Evolutionary conservation across 2,329 filamentous ascomycete genomes (phyloP).

Genomic region (Monilinia vaccinii-corymbosi): DNA sequence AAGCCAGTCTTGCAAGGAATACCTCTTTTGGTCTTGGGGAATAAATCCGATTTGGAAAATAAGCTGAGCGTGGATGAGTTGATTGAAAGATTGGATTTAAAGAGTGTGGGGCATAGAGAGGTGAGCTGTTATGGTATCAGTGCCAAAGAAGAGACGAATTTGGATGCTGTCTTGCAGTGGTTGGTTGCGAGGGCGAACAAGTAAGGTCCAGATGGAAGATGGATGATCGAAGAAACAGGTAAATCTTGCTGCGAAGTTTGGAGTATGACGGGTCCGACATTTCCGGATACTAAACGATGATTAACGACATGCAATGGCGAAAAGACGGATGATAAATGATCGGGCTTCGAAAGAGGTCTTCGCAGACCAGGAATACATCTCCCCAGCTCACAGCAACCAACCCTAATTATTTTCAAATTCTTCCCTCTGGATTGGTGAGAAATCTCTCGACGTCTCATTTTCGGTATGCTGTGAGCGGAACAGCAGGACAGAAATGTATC

Average conservation of each 20-base stretch:
- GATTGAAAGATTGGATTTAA: slow-evolving; percentile 86
- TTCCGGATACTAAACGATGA: slow-evolving; percentile 24
- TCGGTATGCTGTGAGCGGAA: slow-evolving; percentile 3
- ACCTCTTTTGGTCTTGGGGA: slow-evolving; percentile 85
- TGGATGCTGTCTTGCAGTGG: slow-evolving; percentile 95
- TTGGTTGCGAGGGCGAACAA: slow-evolving; percentile 81
- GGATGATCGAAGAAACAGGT: background rate
- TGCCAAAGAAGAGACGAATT: slow-evolving; percentile 96
- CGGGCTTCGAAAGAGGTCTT: slow-evolving; percentile 29
- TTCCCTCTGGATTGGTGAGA: background rate
- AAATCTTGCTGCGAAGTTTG: background rate
- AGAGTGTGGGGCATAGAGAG: slow-evolving; percentile 80
- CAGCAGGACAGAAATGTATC: background rate
- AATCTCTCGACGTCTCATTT: background rate
- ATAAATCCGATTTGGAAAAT: slow-evolving; percentile 91
- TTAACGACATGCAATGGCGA: slow-evolving; percentile 39
- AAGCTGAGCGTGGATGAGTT: slow-evolving; percentile 90
- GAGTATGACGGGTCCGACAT: background rate
- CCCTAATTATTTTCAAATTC: slow-evolving; percentile 11
- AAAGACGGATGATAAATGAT: slow-evolving; percentile 40
- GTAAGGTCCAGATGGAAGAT: slow-evolving; percentile 34
- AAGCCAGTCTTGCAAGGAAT: slow-evolving; percentile 82
- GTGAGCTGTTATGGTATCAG: slow-evolving; percentile 99
- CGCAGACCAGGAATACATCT: slow-evolving; percentile 37
- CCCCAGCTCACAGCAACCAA: slow-evolving; percentile 27